Evolutionary conservation across 306 rosid genomes (phyloP).

Genomic region (Trifolium dubium): DNA sequence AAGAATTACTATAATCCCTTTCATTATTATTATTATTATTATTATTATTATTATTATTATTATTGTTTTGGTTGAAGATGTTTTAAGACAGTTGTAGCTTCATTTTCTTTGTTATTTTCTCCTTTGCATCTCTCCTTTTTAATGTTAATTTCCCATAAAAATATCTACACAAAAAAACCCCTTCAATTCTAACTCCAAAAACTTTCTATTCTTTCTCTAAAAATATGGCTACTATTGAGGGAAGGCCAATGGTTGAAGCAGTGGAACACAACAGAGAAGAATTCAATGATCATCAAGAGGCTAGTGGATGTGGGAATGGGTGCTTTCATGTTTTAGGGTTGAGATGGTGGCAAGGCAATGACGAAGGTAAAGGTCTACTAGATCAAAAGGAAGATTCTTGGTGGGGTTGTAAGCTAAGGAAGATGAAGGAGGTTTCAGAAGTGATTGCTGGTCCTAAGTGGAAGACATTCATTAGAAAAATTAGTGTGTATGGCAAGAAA

Average conservation of each 20-base stretch:
- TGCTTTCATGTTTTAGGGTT: slow-evolving; percentile 51
- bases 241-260: slow-evolving; percentile 40
- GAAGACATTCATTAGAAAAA: slow-evolving; percentile 71
- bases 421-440: slow-evolving; percentile 57
- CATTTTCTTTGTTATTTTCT: slow-evolving; percentile 41
- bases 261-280: slow-evolving; percentile 34
- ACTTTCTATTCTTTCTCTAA: not conserved
- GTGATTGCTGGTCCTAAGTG: slow-evolving; percentile 70
- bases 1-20: not conserved
- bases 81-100: slow-evolving; percentile 32
- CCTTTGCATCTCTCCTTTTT: slow-evolving; percentile 10
- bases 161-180: not conserved
- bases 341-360: slow-evolving; percentile 30
- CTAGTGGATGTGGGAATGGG: slow-evolving; percentile 53
- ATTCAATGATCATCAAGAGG: slow-evolving; percentile 42
- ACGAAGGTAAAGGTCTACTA: slow-evolving; percentile 32
- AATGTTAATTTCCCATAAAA: slow-evolving; percentile 21
- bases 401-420: slow-evolving; percentile 51
- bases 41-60: slow-evolving; percentile 19
- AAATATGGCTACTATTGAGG: slow-evolving; percentile 47
- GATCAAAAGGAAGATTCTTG: slow-evolving; percentile 48
- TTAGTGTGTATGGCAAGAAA: slow-evolving; percentile 48
- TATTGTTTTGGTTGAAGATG: slow-evolving; percentile 13
- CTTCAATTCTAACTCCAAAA: not conserved
- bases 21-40: not conserved